phyloP scores from a whole-genome alignment of 2,329 filamentous ascomycete genomes.

The Fusarium subglutinans region DNA sequence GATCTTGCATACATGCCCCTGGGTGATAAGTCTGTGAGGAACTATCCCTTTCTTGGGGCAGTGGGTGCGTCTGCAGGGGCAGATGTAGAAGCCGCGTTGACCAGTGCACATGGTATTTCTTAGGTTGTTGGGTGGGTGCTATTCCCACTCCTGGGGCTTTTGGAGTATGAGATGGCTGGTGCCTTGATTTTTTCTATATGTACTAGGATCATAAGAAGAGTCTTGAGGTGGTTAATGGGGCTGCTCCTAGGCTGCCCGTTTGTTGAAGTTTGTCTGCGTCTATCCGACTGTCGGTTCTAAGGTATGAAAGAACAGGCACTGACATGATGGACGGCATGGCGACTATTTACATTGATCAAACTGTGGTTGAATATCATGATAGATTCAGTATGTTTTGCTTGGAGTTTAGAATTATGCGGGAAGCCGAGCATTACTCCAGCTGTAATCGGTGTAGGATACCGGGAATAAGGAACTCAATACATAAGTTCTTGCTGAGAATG shows the following conservation, averaged over 20 bases:
- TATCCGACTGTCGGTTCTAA: neutral
- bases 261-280: neutral
- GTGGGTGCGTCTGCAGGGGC: conserved; percentile 36
- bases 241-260: neutral
- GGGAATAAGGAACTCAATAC: neutral
- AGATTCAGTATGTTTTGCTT: neutral
- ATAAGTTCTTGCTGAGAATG: neutral
- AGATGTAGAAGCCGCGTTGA: conserved; percentile 36
- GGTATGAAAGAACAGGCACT: neutral
- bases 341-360: neutral
- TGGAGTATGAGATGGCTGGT: neutral
- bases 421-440: conserved; percentile 18
- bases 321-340: neutral
- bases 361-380: neutral
- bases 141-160: neutral
- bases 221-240: neutral
- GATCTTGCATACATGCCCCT: conserved; percentile 34
- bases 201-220: neutral
- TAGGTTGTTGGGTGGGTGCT: neutral
- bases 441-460: conserved; percentile 2
- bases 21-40: conserved; percentile 27
- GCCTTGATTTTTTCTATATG: neutral
- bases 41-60: conserved; percentile 32
- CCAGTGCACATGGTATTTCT: conserved; percentile 40
- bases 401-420: conserved; percentile 9